A percentile compares a stretch with the other conserved stretches of the same genome.
Evolutionary conservation across 169 alveolate genomes (phyloP).

Genomic region (Plasmodium malariae): DNA sequence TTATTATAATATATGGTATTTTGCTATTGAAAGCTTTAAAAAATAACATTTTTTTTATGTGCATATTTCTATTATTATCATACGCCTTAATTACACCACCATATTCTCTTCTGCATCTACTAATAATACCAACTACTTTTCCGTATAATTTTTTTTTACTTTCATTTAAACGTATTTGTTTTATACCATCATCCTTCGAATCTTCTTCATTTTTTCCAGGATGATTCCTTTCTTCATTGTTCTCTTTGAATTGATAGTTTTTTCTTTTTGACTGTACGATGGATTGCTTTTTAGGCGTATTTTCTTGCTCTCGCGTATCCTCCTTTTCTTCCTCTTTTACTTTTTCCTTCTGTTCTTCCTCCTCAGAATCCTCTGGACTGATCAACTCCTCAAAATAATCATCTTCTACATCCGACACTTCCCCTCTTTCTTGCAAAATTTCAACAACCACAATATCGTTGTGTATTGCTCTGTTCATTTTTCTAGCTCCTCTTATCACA

Average conservation of each 20-base stretch:
- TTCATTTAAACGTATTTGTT: conserved; percentile 40
- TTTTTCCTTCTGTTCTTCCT: conserved; percentile 68
- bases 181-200: conserved; percentile 40
- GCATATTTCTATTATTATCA: conserved; percentile 72
- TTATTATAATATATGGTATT: conserved; percentile 91
- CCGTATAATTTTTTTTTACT: conserved; percentile 86
- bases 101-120: conserved; percentile 92
- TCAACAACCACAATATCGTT: conserved; percentile 98
- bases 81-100: conserved; percentile 93
- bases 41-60: conserved; percentile 85
- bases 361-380: conserved; percentile 63
- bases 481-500: conserved; percentile 87
- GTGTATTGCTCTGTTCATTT: conserved; percentile 97
- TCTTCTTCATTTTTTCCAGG: conserved; percentile 55
- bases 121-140: conserved; percentile 93
- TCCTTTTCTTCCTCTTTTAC: conserved; percentile 58
- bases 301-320: background rate
- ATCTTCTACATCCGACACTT: conserved; percentile 74
- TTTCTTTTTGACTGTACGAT: conserved; percentile 12
- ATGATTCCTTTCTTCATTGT: conserved; percentile 27
- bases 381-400: conserved; percentile 77
- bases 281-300: background rate
- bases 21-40: conserved; percentile 94
- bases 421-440: conserved; percentile 87
- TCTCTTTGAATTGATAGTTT: conserved; percentile 17